These are phyloP conservation scores for Leccinum subtestaceum DNA, from an alignment of 768 basidiomycete genomes.

Conservation along the genomic window DNA sequence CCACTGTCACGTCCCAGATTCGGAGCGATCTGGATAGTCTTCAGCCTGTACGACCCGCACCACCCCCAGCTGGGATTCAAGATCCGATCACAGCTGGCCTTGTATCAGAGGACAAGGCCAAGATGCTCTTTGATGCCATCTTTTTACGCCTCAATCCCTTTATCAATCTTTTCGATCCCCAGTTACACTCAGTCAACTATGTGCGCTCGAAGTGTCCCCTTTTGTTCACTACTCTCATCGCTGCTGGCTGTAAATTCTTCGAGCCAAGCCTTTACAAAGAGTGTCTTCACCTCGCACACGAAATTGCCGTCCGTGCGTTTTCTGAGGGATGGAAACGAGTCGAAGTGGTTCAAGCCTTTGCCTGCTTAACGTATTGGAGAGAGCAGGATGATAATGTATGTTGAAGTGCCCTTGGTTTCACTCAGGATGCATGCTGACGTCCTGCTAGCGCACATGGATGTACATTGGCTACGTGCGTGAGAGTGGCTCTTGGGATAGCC, in stretches of 20 bases:
- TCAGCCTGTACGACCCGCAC: constrained; percentile 33
- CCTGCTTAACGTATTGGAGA: constrained; percentile 87
- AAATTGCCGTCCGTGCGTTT: constrained; percentile 75
- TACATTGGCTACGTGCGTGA: constrained; percentile 78
- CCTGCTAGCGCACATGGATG: constrained; percentile 71
- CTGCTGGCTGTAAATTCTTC: constrained; percentile 85
- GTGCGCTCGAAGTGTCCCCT: constrained; percentile 79
- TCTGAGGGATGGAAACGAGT: constrained; percentile 76
- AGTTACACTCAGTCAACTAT: constrained; percentile 77
- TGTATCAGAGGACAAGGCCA: constrained; percentile 66
- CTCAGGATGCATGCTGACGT: constrained; percentile 13
- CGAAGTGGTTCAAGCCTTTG: constrained; percentile 87
- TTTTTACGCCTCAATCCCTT: constrained; percentile 86
- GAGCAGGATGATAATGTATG: constrained; percentile 80
- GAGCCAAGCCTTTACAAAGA: constrained; percentile 62
- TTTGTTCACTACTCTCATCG: constrained; percentile 80
- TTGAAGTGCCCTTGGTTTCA: constrained; percentile 11
- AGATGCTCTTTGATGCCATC: constrained; percentile 71
- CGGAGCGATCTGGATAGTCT: constrained; percentile 38
- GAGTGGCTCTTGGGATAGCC: neutral
- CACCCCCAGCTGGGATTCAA: constrained; percentile 40
- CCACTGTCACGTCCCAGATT: constrained; percentile 27
- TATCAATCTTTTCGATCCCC: constrained; percentile 84
- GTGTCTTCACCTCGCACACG: constrained; percentile 70
- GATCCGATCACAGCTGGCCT: constrained; percentile 76